phyloP scores from a whole-genome alignment of 768 basidiomycete species.

The Lactarius sp. region DNA sequence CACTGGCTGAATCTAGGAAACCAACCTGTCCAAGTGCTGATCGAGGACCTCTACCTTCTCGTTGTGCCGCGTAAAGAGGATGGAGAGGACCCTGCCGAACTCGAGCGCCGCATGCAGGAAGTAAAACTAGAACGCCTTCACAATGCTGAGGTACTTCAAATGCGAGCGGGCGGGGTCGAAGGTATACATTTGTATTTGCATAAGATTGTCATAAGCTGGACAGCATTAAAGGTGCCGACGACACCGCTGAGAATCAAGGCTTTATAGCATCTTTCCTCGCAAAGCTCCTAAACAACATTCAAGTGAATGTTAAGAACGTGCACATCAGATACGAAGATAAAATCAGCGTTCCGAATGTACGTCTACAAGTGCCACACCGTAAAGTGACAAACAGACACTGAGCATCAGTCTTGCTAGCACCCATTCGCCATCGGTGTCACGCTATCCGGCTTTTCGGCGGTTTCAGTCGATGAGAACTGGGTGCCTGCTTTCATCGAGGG shows the following conservation, averaged over 20 bases:
- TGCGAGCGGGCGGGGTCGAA: conserved; percentile 49
- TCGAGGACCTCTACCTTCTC: conserved; percentile 94
- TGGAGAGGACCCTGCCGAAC: conserved; percentile 72
- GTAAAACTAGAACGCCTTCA: conserved; percentile 85
- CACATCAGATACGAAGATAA: conserved; percentile 97
- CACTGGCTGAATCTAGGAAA: conserved; percentile 88
- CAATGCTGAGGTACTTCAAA: conserved; percentile 79
- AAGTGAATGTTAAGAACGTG: conserved; percentile 92
- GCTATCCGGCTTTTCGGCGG: conserved; percentile 78
- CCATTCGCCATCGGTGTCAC: conserved; percentile 93
- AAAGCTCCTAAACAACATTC: conserved; percentile 93
- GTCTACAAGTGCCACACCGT: conserved; percentile 30
- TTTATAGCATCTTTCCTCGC: conserved; percentile 76
- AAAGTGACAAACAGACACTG: not conserved
- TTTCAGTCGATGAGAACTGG: conserved; percentile 88
- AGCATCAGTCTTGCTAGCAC: conserved; percentile 50
- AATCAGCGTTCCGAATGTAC: conserved; percentile 85
- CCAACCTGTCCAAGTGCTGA: conserved; percentile 83
- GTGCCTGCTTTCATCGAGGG: conserved; percentile 89
- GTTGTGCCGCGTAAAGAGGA: conserved; percentile 76
- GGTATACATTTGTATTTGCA: conserved; percentile 35
- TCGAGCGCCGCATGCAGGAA: conserved; percentile 74
- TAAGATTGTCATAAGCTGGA: not conserved
- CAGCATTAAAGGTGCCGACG: conserved; percentile 31
- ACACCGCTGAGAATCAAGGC: conserved; percentile 67